Evolutionary conservation across 768 basidiomycete species (phyloP).

Genomic region (Trametes maxima): DNA sequence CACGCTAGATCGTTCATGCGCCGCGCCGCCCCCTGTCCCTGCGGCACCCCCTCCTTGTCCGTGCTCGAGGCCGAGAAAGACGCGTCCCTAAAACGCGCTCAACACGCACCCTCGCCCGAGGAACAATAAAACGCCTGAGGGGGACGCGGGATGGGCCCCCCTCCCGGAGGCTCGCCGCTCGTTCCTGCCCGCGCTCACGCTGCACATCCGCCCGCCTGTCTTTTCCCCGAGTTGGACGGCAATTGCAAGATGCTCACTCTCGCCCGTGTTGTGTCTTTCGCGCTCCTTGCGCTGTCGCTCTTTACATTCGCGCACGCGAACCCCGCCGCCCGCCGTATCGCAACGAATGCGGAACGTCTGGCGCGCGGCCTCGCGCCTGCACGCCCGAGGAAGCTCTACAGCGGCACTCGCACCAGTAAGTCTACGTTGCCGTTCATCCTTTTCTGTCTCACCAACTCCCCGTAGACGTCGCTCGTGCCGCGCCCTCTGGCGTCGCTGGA

Average conservation of each 20-base stretch:
- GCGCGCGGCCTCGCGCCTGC: slow-evolving; percentile 24
- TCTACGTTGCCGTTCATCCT: background rate
- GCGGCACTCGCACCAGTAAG: slow-evolving; percentile 15
- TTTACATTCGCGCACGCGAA: slow-evolving; percentile 14
- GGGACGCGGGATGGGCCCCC: background rate
- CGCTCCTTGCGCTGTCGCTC: slow-evolving; percentile 21
- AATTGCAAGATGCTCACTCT: slow-evolving; percentile 18
- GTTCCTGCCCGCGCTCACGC: background rate
- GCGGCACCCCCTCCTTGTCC: background rate
- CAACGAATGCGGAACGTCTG: slow-evolving; percentile 20
- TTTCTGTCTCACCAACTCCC: background rate
- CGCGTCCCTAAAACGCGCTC: background rate
- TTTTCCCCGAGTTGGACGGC: background rate
- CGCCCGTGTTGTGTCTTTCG: slow-evolving; percentile 12
- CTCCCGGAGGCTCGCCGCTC: background rate
- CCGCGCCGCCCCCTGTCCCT: background rate
- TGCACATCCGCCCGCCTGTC: background rate
- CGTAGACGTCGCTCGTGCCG: slow-evolving; percentile 13
- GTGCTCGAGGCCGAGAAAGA: background rate
- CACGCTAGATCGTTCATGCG: slow-evolving; percentile 3
- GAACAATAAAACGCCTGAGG: background rate
- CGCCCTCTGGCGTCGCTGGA: slow-evolving; percentile 15
- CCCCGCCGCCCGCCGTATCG: slow-evolving; percentile 2
- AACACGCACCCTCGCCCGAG: background rate
- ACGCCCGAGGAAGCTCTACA: slow-evolving; percentile 19